These are phyloP conservation scores for Trichosporon sp. DNA, from an alignment of 1,284 basidiomycete genomes.

Conservation along the genomic window DNA sequence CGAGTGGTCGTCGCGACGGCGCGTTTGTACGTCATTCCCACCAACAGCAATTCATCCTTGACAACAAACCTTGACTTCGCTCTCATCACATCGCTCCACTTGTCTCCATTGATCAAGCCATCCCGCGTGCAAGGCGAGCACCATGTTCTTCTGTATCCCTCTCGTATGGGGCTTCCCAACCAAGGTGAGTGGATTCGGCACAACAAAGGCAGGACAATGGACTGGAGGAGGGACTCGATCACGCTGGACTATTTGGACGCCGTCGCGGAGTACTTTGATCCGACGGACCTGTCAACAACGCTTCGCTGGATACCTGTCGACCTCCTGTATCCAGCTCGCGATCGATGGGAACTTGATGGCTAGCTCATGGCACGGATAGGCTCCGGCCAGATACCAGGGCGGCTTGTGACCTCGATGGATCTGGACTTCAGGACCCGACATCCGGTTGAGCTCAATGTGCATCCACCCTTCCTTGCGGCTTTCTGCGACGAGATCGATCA, in stretches of 20 bases:
- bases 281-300: background rate
- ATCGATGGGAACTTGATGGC: background rate
- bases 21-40: background rate
- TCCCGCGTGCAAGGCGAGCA: background rate
- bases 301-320: background rate
- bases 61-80: slow-evolving; percentile 4
- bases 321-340: background rate
- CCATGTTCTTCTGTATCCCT: slow-evolving; percentile 2
- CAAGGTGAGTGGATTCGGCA: background rate
- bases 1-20: background rate
- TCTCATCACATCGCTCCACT: background rate
- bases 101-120: background rate
- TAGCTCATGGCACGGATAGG: background rate
- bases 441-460: background rate
- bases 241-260: background rate
- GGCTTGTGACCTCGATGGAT: background rate
- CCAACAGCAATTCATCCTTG: slow-evolving; percentile 3
- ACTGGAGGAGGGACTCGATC: background rate
- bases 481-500: background rate
- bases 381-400: background rate
- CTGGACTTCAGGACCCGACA: no score
- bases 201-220: background rate
- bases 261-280: background rate
- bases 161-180: slow-evolving; percentile 4
- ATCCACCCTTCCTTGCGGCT: background rate